Conservation (phyloP, 2,329 filamentous ascomycete species). For the Tolypocladium pustulatum region DNA sequence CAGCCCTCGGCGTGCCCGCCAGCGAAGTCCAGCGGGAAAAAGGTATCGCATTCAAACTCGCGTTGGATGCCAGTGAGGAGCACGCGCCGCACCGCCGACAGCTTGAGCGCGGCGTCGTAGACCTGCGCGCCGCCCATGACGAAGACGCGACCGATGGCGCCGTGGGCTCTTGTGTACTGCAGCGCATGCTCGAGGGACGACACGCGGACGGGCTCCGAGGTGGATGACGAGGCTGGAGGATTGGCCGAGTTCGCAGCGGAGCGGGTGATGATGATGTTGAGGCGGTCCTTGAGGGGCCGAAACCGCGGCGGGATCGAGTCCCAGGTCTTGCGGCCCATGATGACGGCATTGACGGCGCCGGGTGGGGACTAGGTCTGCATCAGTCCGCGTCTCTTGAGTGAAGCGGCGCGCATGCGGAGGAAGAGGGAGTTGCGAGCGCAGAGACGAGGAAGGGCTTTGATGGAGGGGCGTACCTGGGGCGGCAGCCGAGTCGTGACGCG, state of each 20-base stretch:
- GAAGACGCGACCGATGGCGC: conserved; percentile 52
- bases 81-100: conserved; percentile 48
- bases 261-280: conserved; percentile 74
- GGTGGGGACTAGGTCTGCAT: conserved; percentile 16
- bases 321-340: conserved; percentile 98
- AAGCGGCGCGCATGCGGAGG: background rate
- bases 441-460: background rate
- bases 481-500: conserved; percentile 68
- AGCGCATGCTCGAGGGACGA: conserved; percentile 50
- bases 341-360: conserved; percentile 56
- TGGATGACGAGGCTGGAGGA: conserved; percentile 2
- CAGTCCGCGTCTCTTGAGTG: background rate
- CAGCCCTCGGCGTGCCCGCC: conserved; percentile 33
- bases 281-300: conserved; percentile 65
- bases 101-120: conserved; percentile 59
- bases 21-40: conserved; percentile 53
- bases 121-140: conserved; percentile 87
- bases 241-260: conserved; percentile 21
- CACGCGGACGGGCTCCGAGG: conserved; percentile 42
- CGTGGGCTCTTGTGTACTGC: conserved; percentile 28
- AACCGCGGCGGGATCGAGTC: conserved; percentile 74
- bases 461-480: too few relatives aligned
- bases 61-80: conserved; percentile 58
- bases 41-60: conserved; percentile 68
- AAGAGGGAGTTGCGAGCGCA: background rate